These are phyloP conservation scores for Manihot esculenta DNA, from an alignment of 441 rosid genomes.

Conservation along the genomic window DNA sequence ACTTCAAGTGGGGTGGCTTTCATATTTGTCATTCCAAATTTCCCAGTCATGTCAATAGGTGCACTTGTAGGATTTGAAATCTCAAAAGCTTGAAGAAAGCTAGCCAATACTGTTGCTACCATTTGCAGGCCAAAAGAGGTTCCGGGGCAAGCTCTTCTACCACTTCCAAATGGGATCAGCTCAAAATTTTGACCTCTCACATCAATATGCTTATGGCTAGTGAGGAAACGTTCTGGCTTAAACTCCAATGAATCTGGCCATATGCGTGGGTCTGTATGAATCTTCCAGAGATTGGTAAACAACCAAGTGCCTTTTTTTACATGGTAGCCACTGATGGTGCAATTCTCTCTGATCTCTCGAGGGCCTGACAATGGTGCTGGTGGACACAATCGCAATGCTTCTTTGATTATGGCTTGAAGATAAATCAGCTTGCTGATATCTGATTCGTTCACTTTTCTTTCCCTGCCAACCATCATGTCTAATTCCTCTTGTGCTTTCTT, in stretches of 20 bases:
- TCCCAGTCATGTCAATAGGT: background rate
- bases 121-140: constrained; percentile 20
- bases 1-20: background rate
- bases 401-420: constrained; percentile 48
- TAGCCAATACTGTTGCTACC: constrained; percentile 24
- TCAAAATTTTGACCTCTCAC: constrained; percentile 23
- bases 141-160: constrained; percentile 41
- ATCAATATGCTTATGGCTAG: constrained; percentile 17
- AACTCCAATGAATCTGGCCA: constrained; percentile 31
- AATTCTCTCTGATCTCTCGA: constrained; percentile 40
- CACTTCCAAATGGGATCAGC: constrained; percentile 35
- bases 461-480: constrained; percentile 42
- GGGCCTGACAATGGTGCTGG: constrained; percentile 43
- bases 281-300: constrained; percentile 45
- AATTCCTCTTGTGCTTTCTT: constrained; percentile 50
- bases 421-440: constrained; percentile 42
- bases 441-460: constrained; percentile 39
- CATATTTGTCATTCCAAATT: background rate
- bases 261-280: constrained; percentile 33
- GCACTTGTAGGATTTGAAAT: background rate
- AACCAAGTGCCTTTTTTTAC: constrained; percentile 39
- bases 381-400: constrained; percentile 51
- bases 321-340: constrained; percentile 40
- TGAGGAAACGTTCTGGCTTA: constrained; percentile 39
- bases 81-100: constrained; percentile 35